Evolutionary conservation across 2,329 filamentous ascomycete genomes (phyloP).

Genomic region (Macrophomina phaseolina): DNA sequence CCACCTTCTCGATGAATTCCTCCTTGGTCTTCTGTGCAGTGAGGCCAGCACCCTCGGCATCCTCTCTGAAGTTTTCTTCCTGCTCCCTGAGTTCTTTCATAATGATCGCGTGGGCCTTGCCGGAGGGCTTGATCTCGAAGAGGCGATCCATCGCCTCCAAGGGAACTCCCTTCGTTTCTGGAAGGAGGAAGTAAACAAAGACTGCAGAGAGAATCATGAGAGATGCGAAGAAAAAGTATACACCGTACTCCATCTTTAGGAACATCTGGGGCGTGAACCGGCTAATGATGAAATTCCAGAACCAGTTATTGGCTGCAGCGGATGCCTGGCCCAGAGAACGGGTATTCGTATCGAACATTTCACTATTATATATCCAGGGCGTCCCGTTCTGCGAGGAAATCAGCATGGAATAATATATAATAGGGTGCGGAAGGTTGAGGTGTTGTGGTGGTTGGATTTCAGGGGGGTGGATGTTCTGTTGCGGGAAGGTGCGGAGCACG

Average conservation of each 20-base stretch:
- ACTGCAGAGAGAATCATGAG: slow-evolving; percentile 53
- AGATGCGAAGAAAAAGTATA: slow-evolving; percentile 55
- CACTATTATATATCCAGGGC: slow-evolving; percentile 69
- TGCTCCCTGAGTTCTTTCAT: slow-evolving; percentile 44
- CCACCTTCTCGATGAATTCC: slow-evolving; percentile 28
- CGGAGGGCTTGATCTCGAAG: slow-evolving; percentile 51
- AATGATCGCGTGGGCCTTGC: slow-evolving; percentile 48
- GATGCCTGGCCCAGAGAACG: slow-evolving; percentile 73
- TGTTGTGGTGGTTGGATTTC: not conserved
- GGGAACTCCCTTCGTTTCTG: slow-evolving; percentile 53
- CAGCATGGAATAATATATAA: slow-evolving; percentile 68
- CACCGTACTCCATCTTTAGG: slow-evolving; percentile 50
- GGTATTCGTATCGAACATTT: slow-evolving; percentile 76
- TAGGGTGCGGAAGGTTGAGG: slow-evolving; percentile 32
- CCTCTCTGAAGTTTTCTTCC: slow-evolving; percentile 51
- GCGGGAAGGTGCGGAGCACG: too few species aligned
- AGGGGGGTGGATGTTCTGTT: not conserved
- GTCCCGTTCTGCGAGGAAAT: slow-evolving; percentile 57
- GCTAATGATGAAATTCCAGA: slow-evolving; percentile 72
- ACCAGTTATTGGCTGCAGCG: slow-evolving; percentile 75
- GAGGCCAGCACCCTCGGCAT: slow-evolving; percentile 45
- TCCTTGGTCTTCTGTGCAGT: slow-evolving; percentile 27
- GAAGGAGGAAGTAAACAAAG: slow-evolving; percentile 52
- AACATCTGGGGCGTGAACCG: slow-evolving; percentile 70
- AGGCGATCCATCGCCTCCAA: slow-evolving; percentile 55